Conservation (phyloP, 202 grass and related monocot species). For the Saccharum hybrid region DNA sequence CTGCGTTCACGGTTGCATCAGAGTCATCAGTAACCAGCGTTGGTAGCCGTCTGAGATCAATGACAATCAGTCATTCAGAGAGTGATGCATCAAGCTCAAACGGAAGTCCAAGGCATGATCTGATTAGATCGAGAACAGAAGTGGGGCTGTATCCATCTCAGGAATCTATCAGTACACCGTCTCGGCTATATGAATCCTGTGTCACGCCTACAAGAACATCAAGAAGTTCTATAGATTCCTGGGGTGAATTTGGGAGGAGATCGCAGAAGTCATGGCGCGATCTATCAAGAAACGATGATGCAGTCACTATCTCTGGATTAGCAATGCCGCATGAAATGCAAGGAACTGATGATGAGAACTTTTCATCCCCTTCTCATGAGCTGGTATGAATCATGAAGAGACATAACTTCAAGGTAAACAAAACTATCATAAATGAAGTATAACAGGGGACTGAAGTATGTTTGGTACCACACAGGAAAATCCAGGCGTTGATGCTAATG, state of each 20-base stretch:
- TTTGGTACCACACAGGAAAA: constrained; percentile 56
- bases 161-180: neutral
- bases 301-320: constrained; percentile 35
- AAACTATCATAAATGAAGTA: neutral
- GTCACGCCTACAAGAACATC: neutral
- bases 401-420: neutral
- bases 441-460: constrained; percentile 23
- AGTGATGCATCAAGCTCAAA: constrained; percentile 33
- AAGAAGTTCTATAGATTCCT: constrained; percentile 41
- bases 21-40: constrained; percentile 29
- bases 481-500: constrained; percentile 46
- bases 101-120: constrained; percentile 33
- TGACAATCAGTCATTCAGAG: constrained; percentile 22
- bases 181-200: constrained; percentile 29
- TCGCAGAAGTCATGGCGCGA: constrained; percentile 28
- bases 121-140: constrained; percentile 39
- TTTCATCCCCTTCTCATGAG: constrained; percentile 48
- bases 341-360: neutral
- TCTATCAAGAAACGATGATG: constrained; percentile 44
- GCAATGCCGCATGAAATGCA: neutral
- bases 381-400: constrained; percentile 35
- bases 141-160: constrained; percentile 2
- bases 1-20: constrained; percentile 35
- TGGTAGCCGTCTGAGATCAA: constrained; percentile 34
- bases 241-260: constrained; percentile 47